A percentile compares a stretch with the other conserved stretches of the same genome.
These are phyloP conservation scores for Saturnispora diversa DNA, from an alignment of 805 yeast species.

Conservation along the genomic window DNA sequence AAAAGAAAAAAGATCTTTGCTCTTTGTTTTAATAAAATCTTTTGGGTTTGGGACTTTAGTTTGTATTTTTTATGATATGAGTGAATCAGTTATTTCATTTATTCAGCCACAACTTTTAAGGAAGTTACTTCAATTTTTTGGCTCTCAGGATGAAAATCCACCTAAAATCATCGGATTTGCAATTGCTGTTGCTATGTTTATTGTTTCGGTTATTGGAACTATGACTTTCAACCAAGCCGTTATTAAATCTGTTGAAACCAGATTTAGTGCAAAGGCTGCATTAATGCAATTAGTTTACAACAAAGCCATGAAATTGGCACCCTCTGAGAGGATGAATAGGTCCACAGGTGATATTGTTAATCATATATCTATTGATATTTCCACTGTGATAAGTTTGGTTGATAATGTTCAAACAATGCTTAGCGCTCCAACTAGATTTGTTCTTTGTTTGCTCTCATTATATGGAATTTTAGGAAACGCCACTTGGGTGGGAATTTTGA, in stretches of 20 bases:
- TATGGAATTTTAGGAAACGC: constrained; percentile 51
- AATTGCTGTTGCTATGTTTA: constrained; percentile 57
- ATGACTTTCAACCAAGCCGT: constrained; percentile 62
- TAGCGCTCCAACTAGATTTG: constrained; percentile 51
- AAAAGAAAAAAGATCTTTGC: constrained; percentile 21
- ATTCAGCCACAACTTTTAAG: constrained; percentile 53
- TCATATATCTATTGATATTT: constrained; percentile 69
- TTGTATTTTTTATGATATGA: constrained; percentile 32
- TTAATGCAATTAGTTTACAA: constrained; percentile 60
- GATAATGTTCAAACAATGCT: constrained; percentile 45
- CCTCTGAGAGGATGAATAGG: constrained; percentile 49
- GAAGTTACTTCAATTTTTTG: constrained; percentile 40
- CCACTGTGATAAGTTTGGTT: constrained; percentile 52
- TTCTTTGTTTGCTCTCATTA: constrained; percentile 46
- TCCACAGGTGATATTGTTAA: constrained; percentile 77
- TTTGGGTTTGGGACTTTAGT: constrained; percentile 32
- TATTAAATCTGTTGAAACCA: constrained; percentile 48
- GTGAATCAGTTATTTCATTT: constrained; percentile 34
- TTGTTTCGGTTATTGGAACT: constrained; percentile 52
- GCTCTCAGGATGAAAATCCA: constrained; percentile 24
- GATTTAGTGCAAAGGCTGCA: constrained; percentile 57
- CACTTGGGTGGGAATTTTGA: constrained; percentile 47
- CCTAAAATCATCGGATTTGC: constrained; percentile 54
- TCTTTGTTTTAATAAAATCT: constrained; percentile 31
- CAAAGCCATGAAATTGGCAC: constrained; percentile 62